Evolutionary conservation across 495 filamentous ascomycete genomes (phyloP).

Genomic region (Penicillium dipodomyicola): DNA sequence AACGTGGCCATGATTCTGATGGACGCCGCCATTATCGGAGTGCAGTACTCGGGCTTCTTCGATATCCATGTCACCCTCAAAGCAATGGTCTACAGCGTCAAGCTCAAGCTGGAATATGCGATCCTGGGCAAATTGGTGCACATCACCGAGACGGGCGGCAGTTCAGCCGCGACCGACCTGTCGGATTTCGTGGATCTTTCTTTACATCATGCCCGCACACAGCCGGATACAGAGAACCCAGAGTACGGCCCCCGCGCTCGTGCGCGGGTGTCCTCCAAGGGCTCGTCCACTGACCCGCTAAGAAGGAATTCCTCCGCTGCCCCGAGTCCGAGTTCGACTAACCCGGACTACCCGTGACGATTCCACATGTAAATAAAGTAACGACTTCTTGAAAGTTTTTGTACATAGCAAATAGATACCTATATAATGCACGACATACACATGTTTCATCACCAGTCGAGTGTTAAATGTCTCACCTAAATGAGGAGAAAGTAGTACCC

Average conservation of each 20-base stretch:
- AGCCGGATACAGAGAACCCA: constrained; percentile 13
- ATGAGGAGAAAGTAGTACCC: constrained; percentile 9
- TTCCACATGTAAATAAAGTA: constrained; percentile 13
- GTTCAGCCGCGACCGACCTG: constrained; percentile 25
- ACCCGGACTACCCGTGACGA: constrained; percentile 8
- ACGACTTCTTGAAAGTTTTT: constrained; percentile 8
- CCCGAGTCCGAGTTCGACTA: constrained; percentile 5
- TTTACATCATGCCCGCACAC: constrained; percentile 12
- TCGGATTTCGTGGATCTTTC: constrained; percentile 34
- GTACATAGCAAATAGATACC: constrained; percentile 8
- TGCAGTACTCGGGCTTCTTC: constrained; percentile 46
- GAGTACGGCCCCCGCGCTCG: constrained; percentile 9
- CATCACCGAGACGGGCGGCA: constrained; percentile 25
- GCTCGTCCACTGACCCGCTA: constrained; percentile 15
- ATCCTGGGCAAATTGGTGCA: constrained; percentile 48
- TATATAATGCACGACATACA: constrained; percentile 6
- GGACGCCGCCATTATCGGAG: constrained; percentile 42
- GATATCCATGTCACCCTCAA: constrained; percentile 53
- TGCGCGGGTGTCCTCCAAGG: constrained; percentile 14
- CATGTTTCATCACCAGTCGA: background rate
- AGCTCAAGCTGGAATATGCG: constrained; percentile 55
- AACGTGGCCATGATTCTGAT: constrained; percentile 48
- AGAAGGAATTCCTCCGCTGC: constrained; percentile 9
- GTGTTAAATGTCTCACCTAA: background rate
- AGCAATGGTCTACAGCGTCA: constrained; percentile 52